A percentile compares a stretch with the other conserved stretches of the same genome.
Evolutionary conservation across 2,329 filamentous ascomycete species (phyloP).

Genomic region (Emergomyces pasteurianus): DNA sequence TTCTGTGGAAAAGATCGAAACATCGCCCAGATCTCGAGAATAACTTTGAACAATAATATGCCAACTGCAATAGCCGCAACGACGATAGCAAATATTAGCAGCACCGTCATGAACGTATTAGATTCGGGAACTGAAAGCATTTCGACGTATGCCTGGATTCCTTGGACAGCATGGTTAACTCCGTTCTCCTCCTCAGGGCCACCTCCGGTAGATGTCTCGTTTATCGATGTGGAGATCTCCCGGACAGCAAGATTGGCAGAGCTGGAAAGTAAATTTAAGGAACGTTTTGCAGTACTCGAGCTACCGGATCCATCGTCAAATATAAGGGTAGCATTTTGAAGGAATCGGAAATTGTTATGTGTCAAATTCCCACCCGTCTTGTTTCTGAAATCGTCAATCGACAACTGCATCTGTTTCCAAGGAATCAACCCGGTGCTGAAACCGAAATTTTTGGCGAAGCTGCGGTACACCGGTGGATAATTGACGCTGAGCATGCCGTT

Average conservation of each 20-base stretch:
- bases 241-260: slow-evolving; percentile 42
- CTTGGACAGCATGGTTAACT: slow-evolving; percentile 49
- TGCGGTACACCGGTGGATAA: slow-evolving; percentile 77
- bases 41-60: slow-evolving; percentile 79
- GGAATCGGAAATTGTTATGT: slow-evolving; percentile 58
- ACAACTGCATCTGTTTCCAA: slow-evolving; percentile 65
- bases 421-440: slow-evolving; percentile 79
- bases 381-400: slow-evolving; percentile 73
- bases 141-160: slow-evolving; percentile 74
- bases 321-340: slow-evolving; percentile 65
- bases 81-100: slow-evolving; percentile 78
- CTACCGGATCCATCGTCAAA: slow-evolving; percentile 49
- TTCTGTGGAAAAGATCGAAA: slow-evolving; percentile 73
- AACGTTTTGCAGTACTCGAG: slow-evolving; percentile 42
- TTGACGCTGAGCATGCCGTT: slow-evolving; percentile 92
- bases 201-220: slow-evolving; percentile 26
- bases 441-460: slow-evolving; percentile 84
- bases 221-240: slow-evolving; percentile 31
- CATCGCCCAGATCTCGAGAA: slow-evolving; percentile 84
- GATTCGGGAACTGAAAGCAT: slow-evolving; percentile 72
- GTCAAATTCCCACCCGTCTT: slow-evolving; percentile 80
- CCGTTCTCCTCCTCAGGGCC: slow-evolving; percentile 25
- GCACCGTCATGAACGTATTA: slow-evolving; percentile 92
- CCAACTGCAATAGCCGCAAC: slow-evolving; percentile 73
- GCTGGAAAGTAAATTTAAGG: slow-evolving; percentile 32